These are phyloP conservation scores for Oenanthe javanica DNA, from an alignment of 140 eudicot species.

Conservation along the genomic window DNA sequence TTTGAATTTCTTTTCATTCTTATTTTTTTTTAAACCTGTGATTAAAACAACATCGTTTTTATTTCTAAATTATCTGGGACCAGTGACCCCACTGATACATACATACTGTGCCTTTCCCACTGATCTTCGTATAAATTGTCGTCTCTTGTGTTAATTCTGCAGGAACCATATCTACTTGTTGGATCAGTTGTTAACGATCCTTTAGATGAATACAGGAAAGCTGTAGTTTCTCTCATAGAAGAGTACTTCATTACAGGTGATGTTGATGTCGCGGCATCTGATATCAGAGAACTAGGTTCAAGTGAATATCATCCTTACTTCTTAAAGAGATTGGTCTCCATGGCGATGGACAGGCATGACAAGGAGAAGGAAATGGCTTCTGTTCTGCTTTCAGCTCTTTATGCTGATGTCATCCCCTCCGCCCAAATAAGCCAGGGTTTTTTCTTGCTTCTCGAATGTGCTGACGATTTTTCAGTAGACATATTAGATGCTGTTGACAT, in stretches of 20 bases:
- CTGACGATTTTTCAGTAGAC: constrained; percentile 88
- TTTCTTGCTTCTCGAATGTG: constrained; percentile 85
- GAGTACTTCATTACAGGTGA: constrained; percentile 83
- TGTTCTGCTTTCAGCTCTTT: constrained; percentile 80
- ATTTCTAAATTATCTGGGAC: background rate
- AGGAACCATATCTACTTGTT: constrained; percentile 95
- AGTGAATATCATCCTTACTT: constrained; percentile 90
- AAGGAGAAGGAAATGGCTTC: constrained; percentile 98
- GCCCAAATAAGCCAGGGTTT: constrained; percentile 83
- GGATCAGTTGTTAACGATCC: constrained; percentile 75
- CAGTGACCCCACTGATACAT: too few relatives aligned
- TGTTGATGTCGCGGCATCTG: constrained; percentile 76
- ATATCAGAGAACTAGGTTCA: constrained; percentile 72
- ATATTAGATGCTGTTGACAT: constrained; percentile 84
- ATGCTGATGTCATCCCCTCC: constrained; percentile 75
- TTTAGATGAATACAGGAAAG: constrained; percentile 84
- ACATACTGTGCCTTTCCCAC: background rate
- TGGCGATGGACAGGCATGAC: constrained; percentile 96
- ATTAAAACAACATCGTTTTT: background rate
- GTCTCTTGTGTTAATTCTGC: constrained; percentile 18
- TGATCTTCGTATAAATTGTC: constrained; percentile 12
- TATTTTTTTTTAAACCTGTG: background rate
- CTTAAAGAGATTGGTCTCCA: constrained; percentile 76
- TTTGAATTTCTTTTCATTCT: background rate
- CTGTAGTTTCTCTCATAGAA: constrained; percentile 62